Evolutionary conservation across 2,329 filamentous ascomycete genomes (phyloP), one percentile per base, ranked within the genome.

Genomic region (Fonsecaea monophora): DNA sequence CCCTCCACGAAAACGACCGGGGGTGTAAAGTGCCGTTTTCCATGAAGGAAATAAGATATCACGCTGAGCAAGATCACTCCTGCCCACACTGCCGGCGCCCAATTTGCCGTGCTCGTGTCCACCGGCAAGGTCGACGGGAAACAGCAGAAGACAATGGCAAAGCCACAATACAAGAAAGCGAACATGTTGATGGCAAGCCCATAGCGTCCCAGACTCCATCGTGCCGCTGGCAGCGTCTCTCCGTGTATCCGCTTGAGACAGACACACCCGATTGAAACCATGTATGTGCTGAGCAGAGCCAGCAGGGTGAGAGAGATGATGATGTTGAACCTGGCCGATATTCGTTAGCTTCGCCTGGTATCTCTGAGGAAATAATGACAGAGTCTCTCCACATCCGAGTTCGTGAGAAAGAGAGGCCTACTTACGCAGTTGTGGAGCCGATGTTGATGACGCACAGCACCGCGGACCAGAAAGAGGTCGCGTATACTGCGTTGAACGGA

Each of bases 401-500:
- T 48, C 42, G 6, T 21, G 5, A 21, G 42, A 48, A 48, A 21
- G n/a, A 25, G 5, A 48, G 2, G 21, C 12, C 12, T 13, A 42
- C 13, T 48, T 25, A 48, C 8, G 81, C 81, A 3, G 77, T 75
- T 21, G 76, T 74, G n/a, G 82, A 83, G 53, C 82, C 83, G 62
- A 86, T 80, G 70, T 84, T 85, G 77, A 86, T 84, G 30, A 85
- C 74, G 0, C 81, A 79, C 42, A 86, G 78, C 3, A 84, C 76
- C 4, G 77, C 75, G 18, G 80, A 79, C 45, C 80, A 76, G 10
- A 78, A 71, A 4, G 82, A 78, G 1, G 82, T 81, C 6, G 83
- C 75, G 61, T 82, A 73, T 63, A 85, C 81, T 1, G 82, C 78
- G 59, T 83, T 79, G 7, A 84, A 77, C 6, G 83, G 83, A 62